Percentiles rank a stretch among this genome's conserved stretches.
phyloP scores from a whole-genome alignment of 2,329 filamentous ascomycete species.

The Diplodia sapinea region DNA sequence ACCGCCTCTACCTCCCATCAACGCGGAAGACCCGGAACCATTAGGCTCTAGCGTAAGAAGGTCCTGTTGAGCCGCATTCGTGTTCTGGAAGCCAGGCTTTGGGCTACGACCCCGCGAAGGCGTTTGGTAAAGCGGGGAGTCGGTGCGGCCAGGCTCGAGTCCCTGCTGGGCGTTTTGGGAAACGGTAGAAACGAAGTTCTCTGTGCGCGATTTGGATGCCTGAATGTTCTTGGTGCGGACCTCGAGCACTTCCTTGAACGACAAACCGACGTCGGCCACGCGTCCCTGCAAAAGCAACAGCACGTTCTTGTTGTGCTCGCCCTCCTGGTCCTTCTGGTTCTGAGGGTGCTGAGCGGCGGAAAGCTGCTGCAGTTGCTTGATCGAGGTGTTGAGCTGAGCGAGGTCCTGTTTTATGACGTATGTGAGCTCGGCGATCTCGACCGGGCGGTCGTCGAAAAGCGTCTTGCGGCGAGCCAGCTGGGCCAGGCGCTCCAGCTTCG shows the following conservation, averaged over 20 bases:
- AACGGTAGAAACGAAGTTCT: slow-evolving; percentile 94
- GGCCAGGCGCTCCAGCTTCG: slow-evolving; percentile 90
- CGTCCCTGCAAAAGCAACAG: slow-evolving; percentile 90
- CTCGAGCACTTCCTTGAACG: slow-evolving; percentile 97
- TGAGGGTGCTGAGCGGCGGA: slow-evolving; percentile 75
- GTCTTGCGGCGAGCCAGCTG: slow-evolving; percentile 96
- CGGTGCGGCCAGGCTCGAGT: slow-evolving; percentile 71
- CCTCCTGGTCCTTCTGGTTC: slow-evolving; percentile 71
- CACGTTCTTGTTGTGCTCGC: slow-evolving; percentile 98
- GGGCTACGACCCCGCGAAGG: slow-evolving; percentile 68
- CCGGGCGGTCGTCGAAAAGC: slow-evolving; percentile 93
- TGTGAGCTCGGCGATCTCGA: slow-evolving; percentile 96
- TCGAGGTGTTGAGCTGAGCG: slow-evolving; percentile 82
- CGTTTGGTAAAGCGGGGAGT: slow-evolving; percentile 85
- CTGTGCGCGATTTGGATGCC: slow-evolving; percentile 86
- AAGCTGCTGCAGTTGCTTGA: slow-evolving; percentile 78
- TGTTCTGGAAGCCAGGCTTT: slow-evolving; percentile 52
- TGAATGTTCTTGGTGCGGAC: slow-evolving; percentile 98
- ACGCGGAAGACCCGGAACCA: slow-evolving; percentile 43
- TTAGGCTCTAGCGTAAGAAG: slow-evolving; percentile 81
- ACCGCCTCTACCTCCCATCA: slow-evolving; percentile 24
- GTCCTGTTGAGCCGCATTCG: slow-evolving; percentile 61
- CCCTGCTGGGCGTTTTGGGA: slow-evolving; percentile 61
- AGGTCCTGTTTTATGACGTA: slow-evolving; percentile 98
- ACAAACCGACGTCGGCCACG: slow-evolving; percentile 87